A percentile compares a stretch with the other conserved stretches of the same genome.
These are phyloP conservation scores for Raphanus hybrid DNA, from an alignment of 441 rosid species.

Conservation along the genomic window DNA sequence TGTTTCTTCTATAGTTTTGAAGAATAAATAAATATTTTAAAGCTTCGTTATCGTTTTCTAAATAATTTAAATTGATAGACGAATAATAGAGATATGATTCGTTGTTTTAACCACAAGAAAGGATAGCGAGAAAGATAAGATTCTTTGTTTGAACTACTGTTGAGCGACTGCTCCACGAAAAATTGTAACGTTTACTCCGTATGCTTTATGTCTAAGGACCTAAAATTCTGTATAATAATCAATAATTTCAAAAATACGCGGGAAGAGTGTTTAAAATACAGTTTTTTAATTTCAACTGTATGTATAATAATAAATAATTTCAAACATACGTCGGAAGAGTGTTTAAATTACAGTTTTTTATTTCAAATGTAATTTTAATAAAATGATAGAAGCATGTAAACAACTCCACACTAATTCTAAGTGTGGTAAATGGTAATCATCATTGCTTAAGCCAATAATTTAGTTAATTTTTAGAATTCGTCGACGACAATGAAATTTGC, in stretches of 20 bases:
- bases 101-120: neutral
- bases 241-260: no score
- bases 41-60: neutral
- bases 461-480: neutral
- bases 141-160: neutral
- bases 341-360: neutral
- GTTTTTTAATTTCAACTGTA: no score
- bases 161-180: neutral
- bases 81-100: conserved; percentile 11
- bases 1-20: conserved; percentile 28
- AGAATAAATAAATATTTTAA: neutral
- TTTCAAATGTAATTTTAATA: neutral
- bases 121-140: neutral
- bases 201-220: neutral
- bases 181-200: neutral
- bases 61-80: neutral
- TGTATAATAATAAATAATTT: neutral
- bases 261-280: no score
- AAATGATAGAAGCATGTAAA: conserved; percentile 21
- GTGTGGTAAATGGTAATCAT: conserved; percentile 25
- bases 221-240: neutral
- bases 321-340: neutral
- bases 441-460: conserved; percentile 29
- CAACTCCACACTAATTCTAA: conserved; percentile 25
- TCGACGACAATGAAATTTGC: conserved; percentile 38